Percentiles rank a stretch among this genome's conserved stretches.
phyloP scores from a whole-genome alignment of 169 alveolate species.

The Eimeria praecox region DNA sequence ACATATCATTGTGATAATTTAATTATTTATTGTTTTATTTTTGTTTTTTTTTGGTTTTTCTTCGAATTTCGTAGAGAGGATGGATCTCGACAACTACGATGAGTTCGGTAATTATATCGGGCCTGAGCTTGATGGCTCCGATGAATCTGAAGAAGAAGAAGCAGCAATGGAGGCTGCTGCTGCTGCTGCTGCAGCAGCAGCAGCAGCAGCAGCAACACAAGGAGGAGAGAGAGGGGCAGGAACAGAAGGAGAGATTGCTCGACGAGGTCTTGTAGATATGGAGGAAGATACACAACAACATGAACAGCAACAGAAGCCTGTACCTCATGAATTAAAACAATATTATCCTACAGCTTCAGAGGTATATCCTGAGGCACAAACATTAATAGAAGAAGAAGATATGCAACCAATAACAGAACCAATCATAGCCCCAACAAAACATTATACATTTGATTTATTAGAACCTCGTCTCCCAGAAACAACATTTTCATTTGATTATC shows the following conservation, averaged over 20 bases:
- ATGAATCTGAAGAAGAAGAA: conserved; percentile 89
- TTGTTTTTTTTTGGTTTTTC: neutral
- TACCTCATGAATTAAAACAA: conserved; percentile 96
- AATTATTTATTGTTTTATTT: neutral
- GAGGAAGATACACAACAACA: conserved; percentile 86
- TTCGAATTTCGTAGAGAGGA: neutral
- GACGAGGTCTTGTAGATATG: conserved; percentile 85
- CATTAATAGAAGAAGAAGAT: conserved; percentile 97
- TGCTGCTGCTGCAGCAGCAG: conserved; percentile 80
- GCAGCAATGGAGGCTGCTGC: conserved; percentile 85
- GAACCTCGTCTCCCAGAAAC: conserved; percentile 94
- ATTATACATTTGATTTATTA: conserved; percentile 92
- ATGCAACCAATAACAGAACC: conserved; percentile 99
- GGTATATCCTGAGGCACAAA: conserved; percentile 96
- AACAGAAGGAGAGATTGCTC: conserved; percentile 68
- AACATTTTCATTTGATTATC: conserved; percentile 95
- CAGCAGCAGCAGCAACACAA: conserved; percentile 74
- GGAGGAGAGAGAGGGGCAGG: conserved; percentile 51
- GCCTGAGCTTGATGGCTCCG: conserved; percentile 89
- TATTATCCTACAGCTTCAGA: conserved; percentile 96
- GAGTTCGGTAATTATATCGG: conserved; percentile 99
- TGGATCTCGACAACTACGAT: conserved; percentile 93
- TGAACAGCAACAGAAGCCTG: conserved; percentile 86
- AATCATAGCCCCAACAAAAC: conserved; percentile 96
- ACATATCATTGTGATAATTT: neutral